phyloP scores from a whole-genome alignment of 768 basidiomycete genomes.

The Gloeopeniophorella convolvens region DNA sequence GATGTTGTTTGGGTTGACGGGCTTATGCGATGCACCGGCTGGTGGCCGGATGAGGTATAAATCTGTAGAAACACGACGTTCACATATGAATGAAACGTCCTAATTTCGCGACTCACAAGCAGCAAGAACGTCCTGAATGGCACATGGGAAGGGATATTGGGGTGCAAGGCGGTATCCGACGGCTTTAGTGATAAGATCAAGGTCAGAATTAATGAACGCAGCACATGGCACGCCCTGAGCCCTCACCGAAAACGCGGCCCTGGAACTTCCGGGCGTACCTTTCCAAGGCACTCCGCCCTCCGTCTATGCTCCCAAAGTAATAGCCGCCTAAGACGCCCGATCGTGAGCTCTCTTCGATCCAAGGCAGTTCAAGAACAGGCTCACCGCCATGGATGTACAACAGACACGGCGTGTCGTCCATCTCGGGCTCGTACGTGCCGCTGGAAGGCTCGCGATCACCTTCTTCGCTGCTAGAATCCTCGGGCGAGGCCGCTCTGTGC shows the following conservation, averaged over 20 bases:
- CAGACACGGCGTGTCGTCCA: slow-evolving; percentile 84
- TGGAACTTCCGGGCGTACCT: slow-evolving; percentile 87
- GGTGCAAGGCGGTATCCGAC: slow-evolving; percentile 81
- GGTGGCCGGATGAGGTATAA: slow-evolving; percentile 89
- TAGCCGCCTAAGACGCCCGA: slow-evolving; percentile 51
- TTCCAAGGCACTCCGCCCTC: slow-evolving; percentile 63
- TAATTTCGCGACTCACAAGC: slow-evolving; percentile 50
- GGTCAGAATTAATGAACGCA: slow-evolving; percentile 12
- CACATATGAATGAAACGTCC: not conserved
- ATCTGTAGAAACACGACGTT: slow-evolving; percentile 39
- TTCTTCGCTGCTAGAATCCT: slow-evolving; percentile 15
- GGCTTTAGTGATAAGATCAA: slow-evolving; percentile 34
- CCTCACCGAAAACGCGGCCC: slow-evolving; percentile 74
- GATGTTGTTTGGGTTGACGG: slow-evolving; percentile 76
- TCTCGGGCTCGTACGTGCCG: slow-evolving; percentile 47
- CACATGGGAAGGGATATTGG: slow-evolving; percentile 94
- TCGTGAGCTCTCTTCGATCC: slow-evolving; percentile 9
- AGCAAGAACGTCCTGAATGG: slow-evolving; percentile 79
- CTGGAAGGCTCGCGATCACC: slow-evolving; percentile 27
- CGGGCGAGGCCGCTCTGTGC: not conserved
- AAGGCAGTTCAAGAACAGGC: slow-evolving; percentile 18
- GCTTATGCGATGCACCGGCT: slow-evolving; percentile 60
- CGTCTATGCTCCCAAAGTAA: slow-evolving; percentile 74
- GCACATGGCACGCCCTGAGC: not conserved
- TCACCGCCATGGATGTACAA: slow-evolving; percentile 73